phyloP scores from a whole-genome alignment of 202 grass and related monocot genomes.

The Setaria italica region DNA sequence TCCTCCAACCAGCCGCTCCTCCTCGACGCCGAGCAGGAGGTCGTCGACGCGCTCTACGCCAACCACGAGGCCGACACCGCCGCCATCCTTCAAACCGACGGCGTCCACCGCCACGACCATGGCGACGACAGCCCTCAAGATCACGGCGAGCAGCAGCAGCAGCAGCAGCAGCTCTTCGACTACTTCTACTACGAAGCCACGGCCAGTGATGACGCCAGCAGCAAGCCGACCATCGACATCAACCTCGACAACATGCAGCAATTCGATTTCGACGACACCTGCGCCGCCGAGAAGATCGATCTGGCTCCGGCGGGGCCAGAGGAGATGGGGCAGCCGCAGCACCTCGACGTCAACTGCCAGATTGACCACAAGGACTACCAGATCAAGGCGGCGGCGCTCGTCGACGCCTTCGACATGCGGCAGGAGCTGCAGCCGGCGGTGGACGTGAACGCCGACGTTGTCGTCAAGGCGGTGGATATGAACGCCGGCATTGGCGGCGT shows the following conservation, averaged over 20 bases:
- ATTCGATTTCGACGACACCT: constrained; percentile 34
- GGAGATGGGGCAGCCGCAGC: constrained; percentile 8
- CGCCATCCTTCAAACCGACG: not conserved
- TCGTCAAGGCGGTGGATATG: not conserved
- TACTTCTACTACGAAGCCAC: constrained; percentile 48
- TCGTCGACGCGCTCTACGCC: constrained; percentile 21
- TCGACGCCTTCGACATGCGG: constrained; percentile 34
- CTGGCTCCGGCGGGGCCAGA: not conserved
- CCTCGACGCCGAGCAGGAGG: constrained; percentile 28
- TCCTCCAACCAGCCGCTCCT: constrained; percentile 33
- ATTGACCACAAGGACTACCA: constrained; percentile 39
- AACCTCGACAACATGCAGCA: constrained; percentile 43
- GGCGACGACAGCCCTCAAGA: not conserved
- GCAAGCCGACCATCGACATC: constrained; percentile 47
- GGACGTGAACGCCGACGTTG: not conserved
- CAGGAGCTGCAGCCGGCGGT: constrained; percentile 1
- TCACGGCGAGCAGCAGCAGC: not conserved
- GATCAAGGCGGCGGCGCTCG: constrained; percentile 38
- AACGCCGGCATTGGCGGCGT: constrained; percentile 18
- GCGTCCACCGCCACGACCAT: not conserved
- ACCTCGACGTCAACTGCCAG: constrained; percentile 32
- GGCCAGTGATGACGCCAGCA: constrained; percentile 35
- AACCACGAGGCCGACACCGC: not conserved
- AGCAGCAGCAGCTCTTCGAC: constrained; percentile 20
- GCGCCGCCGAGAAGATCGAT: constrained; percentile 35